A percentile compares a stretch with the other conserved stretches of the same genome.
Conservation (phyloP, 73 alveolate genomes). For the Symbiodinium natans region DNA sequence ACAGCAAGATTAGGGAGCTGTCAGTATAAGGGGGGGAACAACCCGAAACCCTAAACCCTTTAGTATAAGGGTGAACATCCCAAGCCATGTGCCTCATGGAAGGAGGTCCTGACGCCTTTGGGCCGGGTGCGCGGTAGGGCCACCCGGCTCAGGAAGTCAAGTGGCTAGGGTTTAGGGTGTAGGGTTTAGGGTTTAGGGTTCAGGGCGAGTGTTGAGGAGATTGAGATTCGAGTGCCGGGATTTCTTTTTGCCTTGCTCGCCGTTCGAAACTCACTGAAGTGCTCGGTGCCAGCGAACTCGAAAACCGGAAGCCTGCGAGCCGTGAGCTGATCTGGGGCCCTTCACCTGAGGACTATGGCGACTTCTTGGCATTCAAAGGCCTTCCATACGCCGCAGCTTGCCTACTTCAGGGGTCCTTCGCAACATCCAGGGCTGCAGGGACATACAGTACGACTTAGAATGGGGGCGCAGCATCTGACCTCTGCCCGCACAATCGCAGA, state of each 20-base stretch:
- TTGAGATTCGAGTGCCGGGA: not conserved
- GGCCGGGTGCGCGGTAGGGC: not conserved
- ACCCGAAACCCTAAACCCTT: not conserved
- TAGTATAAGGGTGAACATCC: not conserved
- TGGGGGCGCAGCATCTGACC: too few species aligned
- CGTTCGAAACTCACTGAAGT: not conserved
- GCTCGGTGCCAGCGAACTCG: too few species aligned
- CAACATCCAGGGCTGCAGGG: not conserved
- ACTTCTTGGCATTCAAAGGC: conserved; percentile 56
- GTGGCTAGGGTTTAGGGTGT: not conserved
- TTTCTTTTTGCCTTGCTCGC: not conserved
- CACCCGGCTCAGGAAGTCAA: not conserved
- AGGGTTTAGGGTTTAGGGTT: too few species aligned
- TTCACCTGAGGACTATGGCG: conserved; percentile 42
- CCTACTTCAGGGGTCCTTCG: not conserved
- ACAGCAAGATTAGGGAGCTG: not conserved
- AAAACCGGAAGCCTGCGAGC: not conserved
- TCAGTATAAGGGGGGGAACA: not conserved
- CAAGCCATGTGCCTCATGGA: not conserved
- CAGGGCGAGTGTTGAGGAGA: not conserved
- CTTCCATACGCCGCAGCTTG: conserved; percentile 29
- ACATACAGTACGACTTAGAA: too few species aligned
- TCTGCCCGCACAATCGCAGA: not conserved
- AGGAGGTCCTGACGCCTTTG: not conserved
- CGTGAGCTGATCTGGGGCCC: not conserved